These are phyloP conservation scores for Onygenales sp. DNA, from an alignment of 2,329 filamentous ascomycete genomes.

Conservation along the genomic window DNA sequence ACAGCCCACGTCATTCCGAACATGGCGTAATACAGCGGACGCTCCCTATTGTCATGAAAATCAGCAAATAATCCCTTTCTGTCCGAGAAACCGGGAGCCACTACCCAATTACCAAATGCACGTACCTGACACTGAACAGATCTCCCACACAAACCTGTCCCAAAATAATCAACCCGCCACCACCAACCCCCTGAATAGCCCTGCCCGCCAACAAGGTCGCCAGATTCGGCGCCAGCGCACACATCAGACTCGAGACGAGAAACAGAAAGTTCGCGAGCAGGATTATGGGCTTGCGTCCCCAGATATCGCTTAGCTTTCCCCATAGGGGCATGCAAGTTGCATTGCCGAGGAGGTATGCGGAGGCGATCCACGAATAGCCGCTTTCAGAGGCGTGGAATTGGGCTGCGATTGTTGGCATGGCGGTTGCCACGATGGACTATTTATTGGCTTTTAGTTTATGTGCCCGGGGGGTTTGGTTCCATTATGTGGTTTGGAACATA, in stretches of 20 bases:
- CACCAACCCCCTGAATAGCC: slow-evolving; percentile 54
- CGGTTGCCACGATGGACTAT: slow-evolving; percentile 26
- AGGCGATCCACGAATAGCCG: slow-evolving; percentile 31
- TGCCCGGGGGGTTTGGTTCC: no score
- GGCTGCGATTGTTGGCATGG: slow-evolving; percentile 24
- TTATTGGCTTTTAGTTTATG: background rate
- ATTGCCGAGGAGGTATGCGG: slow-evolving; percentile 26
- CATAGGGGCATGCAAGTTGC: slow-evolving; percentile 39
- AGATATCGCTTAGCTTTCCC: slow-evolving; percentile 58
- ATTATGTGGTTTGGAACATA: background rate
- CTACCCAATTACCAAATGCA: background rate
- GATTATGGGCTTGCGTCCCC: slow-evolving; percentile 55
- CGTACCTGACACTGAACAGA: slow-evolving; percentile 49
- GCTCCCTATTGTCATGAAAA: slow-evolving; percentile 26
- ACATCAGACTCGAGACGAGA: slow-evolving; percentile 52
- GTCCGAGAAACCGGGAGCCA: background rate
- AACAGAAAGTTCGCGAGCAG: slow-evolving; percentile 54
- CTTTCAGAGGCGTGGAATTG: slow-evolving; percentile 23
- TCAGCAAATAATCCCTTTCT: background rate
- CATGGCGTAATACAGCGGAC: slow-evolving; percentile 55
- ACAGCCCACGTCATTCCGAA: slow-evolving; percentile 55
- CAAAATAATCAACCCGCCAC: slow-evolving; percentile 53
- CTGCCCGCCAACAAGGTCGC: slow-evolving; percentile 53
- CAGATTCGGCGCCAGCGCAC: slow-evolving; percentile 47
- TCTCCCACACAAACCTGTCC: slow-evolving; percentile 57